Conservation (phyloP, 441 rosid species). For the Metrosideros polymorpha region DNA sequence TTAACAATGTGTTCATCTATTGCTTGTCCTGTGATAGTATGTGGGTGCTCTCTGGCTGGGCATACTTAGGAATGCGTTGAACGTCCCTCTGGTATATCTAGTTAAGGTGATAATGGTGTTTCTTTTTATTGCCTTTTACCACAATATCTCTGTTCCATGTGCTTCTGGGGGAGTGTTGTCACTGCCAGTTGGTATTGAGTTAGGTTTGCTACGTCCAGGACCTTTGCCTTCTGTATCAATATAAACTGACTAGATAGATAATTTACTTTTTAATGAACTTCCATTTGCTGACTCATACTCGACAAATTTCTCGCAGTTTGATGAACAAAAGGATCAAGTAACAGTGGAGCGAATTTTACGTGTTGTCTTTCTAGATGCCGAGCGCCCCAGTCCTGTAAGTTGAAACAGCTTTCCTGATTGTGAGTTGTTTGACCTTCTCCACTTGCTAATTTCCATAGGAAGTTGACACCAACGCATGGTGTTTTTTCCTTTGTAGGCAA, state of each 20-base stretch:
- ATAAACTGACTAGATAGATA: background rate
- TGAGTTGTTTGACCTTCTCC: background rate
- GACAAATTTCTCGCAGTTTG: constrained; percentile 33
- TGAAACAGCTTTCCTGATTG: background rate
- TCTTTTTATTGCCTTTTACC: background rate
- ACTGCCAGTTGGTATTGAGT: background rate
- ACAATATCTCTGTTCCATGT: background rate
- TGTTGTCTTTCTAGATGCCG: constrained; percentile 44
- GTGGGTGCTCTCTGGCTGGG: background rate
- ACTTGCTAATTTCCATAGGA: background rate
- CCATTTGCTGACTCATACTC: background rate
- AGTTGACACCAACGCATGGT: background rate
- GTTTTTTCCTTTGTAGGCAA: constrained; percentile 21
- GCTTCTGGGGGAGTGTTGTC: background rate
- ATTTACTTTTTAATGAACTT: background rate
- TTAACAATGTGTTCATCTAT: background rate
- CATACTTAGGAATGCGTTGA: background rate
- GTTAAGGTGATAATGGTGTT: background rate
- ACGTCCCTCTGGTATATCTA: background rate
- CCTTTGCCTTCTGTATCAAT: background rate
- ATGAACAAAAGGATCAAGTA: constrained; percentile 59
- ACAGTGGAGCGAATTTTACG: constrained; percentile 45
- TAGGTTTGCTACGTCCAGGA: background rate
- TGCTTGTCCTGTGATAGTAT: background rate
- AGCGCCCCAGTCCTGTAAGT: constrained; percentile 53